A percentile compares a stretch with the other conserved stretches of the same genome.
These are phyloP conservation scores for Lipomyces orientalis DNA, from an alignment of 805 yeast species.

Conservation along the genomic window DNA sequence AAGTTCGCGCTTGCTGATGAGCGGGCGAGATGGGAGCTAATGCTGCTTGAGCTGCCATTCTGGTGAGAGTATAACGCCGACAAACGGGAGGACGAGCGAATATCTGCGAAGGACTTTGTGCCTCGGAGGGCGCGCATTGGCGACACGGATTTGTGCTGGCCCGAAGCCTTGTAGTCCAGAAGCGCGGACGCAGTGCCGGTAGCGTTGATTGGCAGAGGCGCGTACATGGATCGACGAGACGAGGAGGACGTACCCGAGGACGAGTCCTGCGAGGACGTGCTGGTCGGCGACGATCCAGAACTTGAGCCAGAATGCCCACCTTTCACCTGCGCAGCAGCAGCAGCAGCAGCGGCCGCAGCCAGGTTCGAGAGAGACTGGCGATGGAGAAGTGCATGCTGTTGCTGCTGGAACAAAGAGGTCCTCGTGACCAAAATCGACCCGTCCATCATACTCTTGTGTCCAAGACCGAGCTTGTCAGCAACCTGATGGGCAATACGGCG, in stretches of 20 bases:
- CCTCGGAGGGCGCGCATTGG: slow-evolving; percentile 27
- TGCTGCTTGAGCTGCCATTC: slow-evolving; percentile 29
- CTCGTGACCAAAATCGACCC: slow-evolving; percentile 42
- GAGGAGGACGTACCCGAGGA: not conserved
- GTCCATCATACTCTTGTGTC: slow-evolving; percentile 46
- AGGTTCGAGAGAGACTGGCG: slow-evolving; percentile 2
- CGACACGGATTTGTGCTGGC: slow-evolving; percentile 18
- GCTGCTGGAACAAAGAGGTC: slow-evolving; percentile 42
- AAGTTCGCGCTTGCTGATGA: not conserved
- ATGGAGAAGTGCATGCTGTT: slow-evolving; percentile 3
- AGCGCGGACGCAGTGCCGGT: slow-evolving; percentile 23
- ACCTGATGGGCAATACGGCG: slow-evolving; percentile 67
- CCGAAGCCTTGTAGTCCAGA: slow-evolving; percentile 16
- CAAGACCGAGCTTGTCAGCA: slow-evolving; percentile 67
- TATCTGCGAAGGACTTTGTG: slow-evolving; percentile 46
- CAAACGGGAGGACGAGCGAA: slow-evolving; percentile 40
- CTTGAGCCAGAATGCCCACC: not conserved
- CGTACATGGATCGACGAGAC: slow-evolving; percentile 20
- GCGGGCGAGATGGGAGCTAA: slow-evolving; percentile 7
- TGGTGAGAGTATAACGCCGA: slow-evolving; percentile 24
- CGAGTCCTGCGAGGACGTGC: not conserved
- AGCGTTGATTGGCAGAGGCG: slow-evolving; percentile 17
- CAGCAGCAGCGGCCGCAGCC: not conserved
- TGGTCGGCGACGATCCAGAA: not conserved
- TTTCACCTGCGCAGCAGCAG: not conserved